phyloP scores from a whole-genome alignment of 208 protist species.

The Lotmaria passim region DNA sequence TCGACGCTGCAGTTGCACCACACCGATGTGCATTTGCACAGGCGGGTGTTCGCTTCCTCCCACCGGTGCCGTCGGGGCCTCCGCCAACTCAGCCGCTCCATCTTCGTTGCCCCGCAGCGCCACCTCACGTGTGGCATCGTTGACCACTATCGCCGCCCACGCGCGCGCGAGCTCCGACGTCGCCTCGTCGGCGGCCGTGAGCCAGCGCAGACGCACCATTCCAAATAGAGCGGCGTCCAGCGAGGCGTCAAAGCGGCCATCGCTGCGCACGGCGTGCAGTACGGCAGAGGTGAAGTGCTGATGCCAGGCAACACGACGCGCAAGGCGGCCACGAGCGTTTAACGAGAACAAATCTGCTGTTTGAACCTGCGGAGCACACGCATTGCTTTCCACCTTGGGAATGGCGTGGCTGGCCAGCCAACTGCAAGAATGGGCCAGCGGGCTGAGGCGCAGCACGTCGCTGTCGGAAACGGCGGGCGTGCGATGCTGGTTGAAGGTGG shows the following conservation, averaged over 20 bases:
- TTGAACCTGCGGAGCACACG: background rate
- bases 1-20: slow-evolving; percentile 51
- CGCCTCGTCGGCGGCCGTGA: slow-evolving; percentile 66
- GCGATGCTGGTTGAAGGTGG: slow-evolving; percentile 27
- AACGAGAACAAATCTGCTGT: background rate
- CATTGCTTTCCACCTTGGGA: background rate
- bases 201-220: slow-evolving; percentile 62
- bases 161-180: slow-evolving; percentile 37
- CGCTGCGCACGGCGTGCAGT: slow-evolving; percentile 44
- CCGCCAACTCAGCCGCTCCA: background rate
- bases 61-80: background rate
- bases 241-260: slow-evolving; percentile 75
- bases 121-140: background rate
- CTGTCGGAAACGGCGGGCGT: slow-evolving; percentile 15
- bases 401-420: slow-evolving; percentile 12
- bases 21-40: slow-evolving; percentile 35
- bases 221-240: slow-evolving; percentile 56
- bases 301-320: slow-evolving; percentile 14
- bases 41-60: background rate
- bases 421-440: slow-evolving; percentile 15
- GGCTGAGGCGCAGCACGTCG: slow-evolving; percentile 29
- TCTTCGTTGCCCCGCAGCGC: background rate
- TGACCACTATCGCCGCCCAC: background rate
- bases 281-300: slow-evolving; percentile 26
- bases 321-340: too few species aligned